These are phyloP conservation scores for Lenzites betulinus DNA, from an alignment of 768 basidiomycete species.

Conservation along the genomic window DNA sequence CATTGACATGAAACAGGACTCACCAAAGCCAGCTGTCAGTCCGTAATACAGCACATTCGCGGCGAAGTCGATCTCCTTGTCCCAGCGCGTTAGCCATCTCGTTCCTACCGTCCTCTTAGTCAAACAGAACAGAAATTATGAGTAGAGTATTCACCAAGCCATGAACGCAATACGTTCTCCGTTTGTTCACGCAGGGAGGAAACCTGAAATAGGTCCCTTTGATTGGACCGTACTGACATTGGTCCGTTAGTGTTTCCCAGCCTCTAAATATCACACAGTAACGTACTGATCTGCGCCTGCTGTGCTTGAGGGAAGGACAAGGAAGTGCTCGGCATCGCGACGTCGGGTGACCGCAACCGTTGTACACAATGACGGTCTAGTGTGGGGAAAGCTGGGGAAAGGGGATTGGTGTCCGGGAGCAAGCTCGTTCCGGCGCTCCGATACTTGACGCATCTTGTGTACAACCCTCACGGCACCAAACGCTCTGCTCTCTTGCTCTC, in stretches of 20 bases:
- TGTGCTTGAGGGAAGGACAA: slow-evolving; percentile 71
- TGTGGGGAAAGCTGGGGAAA: slow-evolving; percentile 9
- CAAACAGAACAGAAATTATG: slow-evolving; percentile 9
- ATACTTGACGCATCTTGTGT: slow-evolving; percentile 7
- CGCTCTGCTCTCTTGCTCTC: slow-evolving; percentile 31
- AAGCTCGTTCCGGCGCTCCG: slow-evolving; percentile 11
- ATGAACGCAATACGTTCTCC: slow-evolving; percentile 72
- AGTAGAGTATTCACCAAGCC: slow-evolving; percentile 58
- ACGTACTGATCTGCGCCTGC: slow-evolving; percentile 86
- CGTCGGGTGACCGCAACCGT: slow-evolving; percentile 11
- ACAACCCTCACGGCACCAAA: slow-evolving; percentile 14
- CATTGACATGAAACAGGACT: slow-evolving; percentile 6
- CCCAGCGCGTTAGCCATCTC: slow-evolving; percentile 78
- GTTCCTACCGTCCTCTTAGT: slow-evolving; percentile 53
- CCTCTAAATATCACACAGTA: background rate
- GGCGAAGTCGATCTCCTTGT: slow-evolving; percentile 73
- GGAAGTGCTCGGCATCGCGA: slow-evolving; percentile 26
- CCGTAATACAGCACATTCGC: slow-evolving; percentile 74
- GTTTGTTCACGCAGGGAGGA: slow-evolving; percentile 73
- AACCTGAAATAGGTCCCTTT: slow-evolving; percentile 79
- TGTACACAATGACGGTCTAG: background rate
- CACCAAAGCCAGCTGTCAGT: slow-evolving; percentile 75
- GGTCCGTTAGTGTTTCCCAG: background rate
- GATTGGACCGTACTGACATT: slow-evolving; percentile 75
- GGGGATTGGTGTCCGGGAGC: slow-evolving; percentile 11